These are phyloP conservation scores for Penicillium paneum DNA, from an alignment of 2,329 filamentous ascomycete species.

Conservation along the genomic window DNA sequence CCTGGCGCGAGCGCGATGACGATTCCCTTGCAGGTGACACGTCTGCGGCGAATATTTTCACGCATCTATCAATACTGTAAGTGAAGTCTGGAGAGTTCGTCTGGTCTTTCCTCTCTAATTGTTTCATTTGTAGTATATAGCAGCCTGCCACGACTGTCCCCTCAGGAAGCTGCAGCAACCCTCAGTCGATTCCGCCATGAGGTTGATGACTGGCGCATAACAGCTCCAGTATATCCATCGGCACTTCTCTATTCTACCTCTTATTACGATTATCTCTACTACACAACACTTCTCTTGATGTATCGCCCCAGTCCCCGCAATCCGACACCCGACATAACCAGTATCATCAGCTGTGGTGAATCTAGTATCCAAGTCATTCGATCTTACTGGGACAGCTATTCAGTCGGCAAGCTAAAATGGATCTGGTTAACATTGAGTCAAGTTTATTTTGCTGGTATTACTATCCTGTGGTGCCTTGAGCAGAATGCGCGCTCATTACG, in stretches of 20 bases:
- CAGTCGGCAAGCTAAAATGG: constrained; percentile 41
- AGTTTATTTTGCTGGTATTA: constrained; percentile 40
- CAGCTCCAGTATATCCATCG: constrained; percentile 35
- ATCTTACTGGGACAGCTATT: constrained; percentile 42
- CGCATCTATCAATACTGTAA: constrained; percentile 40
- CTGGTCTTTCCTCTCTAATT: background rate
- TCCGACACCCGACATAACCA: constrained; percentile 35
- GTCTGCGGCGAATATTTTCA: constrained; percentile 38
- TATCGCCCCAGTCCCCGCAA: constrained; percentile 40
- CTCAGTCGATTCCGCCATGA: constrained; percentile 36
- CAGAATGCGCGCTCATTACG: constrained; percentile 37
- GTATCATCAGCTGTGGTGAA: constrained; percentile 39
- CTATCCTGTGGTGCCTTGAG: constrained; percentile 41
- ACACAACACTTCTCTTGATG: constrained; percentile 39
- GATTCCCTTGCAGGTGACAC: constrained; percentile 38
- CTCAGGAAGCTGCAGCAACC: constrained; percentile 26
- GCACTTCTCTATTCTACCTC: constrained; percentile 41
- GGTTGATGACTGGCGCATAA: constrained; percentile 39
- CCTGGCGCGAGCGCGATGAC: constrained; percentile 39
- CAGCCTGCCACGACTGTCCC: constrained; percentile 30
- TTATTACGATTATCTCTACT: constrained; percentile 42
- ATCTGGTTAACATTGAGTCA: constrained; percentile 42
- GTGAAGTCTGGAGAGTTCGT: constrained; percentile 4
- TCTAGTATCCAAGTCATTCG: constrained; percentile 40
- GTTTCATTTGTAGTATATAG: constrained; percentile 32